Evolutionary conservation across 495 filamentous ascomycete species (phyloP).

Genomic region (Aspergillus panamensis): DNA sequence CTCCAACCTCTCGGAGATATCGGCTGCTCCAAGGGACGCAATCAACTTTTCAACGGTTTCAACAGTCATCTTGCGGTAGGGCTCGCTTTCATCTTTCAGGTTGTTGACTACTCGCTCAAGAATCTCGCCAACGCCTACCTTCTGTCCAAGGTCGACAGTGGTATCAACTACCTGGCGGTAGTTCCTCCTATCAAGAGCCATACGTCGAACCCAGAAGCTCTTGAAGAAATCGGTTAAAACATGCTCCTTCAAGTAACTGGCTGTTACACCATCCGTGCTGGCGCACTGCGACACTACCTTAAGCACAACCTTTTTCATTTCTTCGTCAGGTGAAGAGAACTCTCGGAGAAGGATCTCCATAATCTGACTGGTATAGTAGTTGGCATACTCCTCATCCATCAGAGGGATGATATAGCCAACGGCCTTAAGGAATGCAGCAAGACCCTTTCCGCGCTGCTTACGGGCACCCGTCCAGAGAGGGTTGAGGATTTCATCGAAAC

Average conservation of each 20-base stretch:
- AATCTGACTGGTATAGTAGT: slow-evolving; percentile 97
- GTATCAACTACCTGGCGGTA: slow-evolving; percentile 97
- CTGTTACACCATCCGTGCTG: slow-evolving; percentile 90
- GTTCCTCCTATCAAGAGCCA: slow-evolving; percentile 95
- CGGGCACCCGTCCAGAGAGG: slow-evolving; percentile 94
- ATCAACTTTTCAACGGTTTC: slow-evolving; percentile 97
- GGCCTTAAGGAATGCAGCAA: slow-evolving; percentile 94
- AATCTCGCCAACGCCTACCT: slow-evolving; percentile 94
- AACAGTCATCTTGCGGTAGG: slow-evolving; percentile 98
- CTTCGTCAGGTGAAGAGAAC: slow-evolving; percentile 94
- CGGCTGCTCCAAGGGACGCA: slow-evolving; percentile 85
- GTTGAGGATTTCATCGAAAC: slow-evolving; percentile 95
- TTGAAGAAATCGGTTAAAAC: slow-evolving; percentile 97
- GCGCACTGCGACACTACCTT: slow-evolving; percentile 98
- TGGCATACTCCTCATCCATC: slow-evolving; percentile 99
- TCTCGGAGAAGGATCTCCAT: slow-evolving; percentile 98
- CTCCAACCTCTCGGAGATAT: slow-evolving; percentile 88
- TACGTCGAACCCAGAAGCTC: slow-evolving; percentile 95
- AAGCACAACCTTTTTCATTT: slow-evolving; percentile 99
- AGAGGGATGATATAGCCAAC: slow-evolving; percentile 98
- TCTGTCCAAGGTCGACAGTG: slow-evolving; percentile 94
- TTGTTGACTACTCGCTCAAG: slow-evolving; percentile 89
- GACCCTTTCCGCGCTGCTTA: slow-evolving; percentile 93
- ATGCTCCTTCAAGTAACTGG: slow-evolving; percentile 89
- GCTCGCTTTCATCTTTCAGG: slow-evolving; percentile 96